Conservation (phyloP, 1,139 yeast species). For the Candida albicans region DNA sequence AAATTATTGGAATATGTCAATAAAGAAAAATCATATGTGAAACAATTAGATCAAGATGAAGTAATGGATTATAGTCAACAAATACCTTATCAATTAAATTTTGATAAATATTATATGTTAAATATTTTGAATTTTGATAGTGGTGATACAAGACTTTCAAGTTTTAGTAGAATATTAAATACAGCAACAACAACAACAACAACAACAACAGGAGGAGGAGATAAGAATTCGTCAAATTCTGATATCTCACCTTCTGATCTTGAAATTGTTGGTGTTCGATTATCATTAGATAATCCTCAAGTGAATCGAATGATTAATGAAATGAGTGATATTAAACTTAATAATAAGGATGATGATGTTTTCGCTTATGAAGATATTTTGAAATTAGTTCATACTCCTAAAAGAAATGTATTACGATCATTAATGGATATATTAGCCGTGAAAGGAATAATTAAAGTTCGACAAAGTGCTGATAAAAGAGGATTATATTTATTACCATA, state of each 20-base stretch:
- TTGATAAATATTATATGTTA: conserved; percentile 27
- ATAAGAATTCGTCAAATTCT: too few species aligned
- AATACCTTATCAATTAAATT: conserved; percentile 36
- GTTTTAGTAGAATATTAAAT: conserved; percentile 24
- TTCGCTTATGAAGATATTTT: conserved; percentile 20
- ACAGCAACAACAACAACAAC: too few species aligned
- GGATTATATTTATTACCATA: conserved; percentile 21
- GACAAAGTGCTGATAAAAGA: conserved; percentile 19
- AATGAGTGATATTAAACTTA: neutral
- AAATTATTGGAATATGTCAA: neutral
- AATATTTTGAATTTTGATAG: conserved; percentile 26
- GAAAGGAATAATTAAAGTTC: conserved; percentile 31
- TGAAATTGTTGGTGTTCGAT: conserved; percentile 30
- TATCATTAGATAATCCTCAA: conserved; percentile 16
- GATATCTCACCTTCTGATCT: too few species aligned
- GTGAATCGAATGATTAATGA: conserved; percentile 3
- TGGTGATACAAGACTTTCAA: conserved; percentile 17
- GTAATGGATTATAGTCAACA: neutral
- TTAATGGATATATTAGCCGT: conserved; percentile 23
- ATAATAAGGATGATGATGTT: conserved; percentile 13
- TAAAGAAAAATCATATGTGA: neutral
- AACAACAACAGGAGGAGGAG: too few species aligned
- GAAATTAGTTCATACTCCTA: conserved; percentile 7
- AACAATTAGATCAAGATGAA: neutral
- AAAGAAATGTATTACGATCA: conserved; percentile 15